Base-by-base conservation (phyloP, 2,329 filamentous ascomycete species). In the Epichloe coenophiala region DNA sequence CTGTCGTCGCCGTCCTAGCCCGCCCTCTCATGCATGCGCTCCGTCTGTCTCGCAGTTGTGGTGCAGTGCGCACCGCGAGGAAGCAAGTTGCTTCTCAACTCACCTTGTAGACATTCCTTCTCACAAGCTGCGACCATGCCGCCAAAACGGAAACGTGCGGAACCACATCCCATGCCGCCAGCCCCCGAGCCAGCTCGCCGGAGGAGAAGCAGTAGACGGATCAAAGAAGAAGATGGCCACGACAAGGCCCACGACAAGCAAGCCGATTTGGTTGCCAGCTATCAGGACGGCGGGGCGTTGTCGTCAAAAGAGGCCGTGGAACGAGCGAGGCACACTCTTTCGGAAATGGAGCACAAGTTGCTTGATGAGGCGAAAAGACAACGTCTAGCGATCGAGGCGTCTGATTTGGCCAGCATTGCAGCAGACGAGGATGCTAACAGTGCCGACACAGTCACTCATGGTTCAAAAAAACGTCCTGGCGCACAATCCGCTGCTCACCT, bases 271-370 rank as follows among this genome's bases (percentile, higher is more conserved):
- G 17, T 3, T n/a, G 27, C 21, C 5, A 15, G 33, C 27, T 5
- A 6, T 42, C 21, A 33, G 11, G 8, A 17, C 12, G 46, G 39
- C 7, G 33, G 19, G 6, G 40, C 33, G 12, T 42, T 54, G 17
- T 36, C 27, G 2, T 53, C 54, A 2, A 55, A 42, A 7, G 58
- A 65, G 9, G 62, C 60, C 2, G 63, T 74, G 5, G 59, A 70
- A 8, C 55, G 63, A 3, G 71, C 71, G 17, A 66, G 73, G 53
- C 65, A 66, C n/a, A 65, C 67, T n/a, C 62, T 77, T 27, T 68
- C 65, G 5, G 65, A 72, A 55, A 76, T 77, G 72, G 75, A 77
- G 44, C 61, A 68, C 15, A 63, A 64, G n/a, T 58, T 78, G 3
- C 67, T 69, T 31, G 64, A 61, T 4, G 66, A 65, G 5, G 68